Base-by-base conservation (phyloP, 371 early-diverging fungal species). In the Gilbertella persicaria region DNA sequence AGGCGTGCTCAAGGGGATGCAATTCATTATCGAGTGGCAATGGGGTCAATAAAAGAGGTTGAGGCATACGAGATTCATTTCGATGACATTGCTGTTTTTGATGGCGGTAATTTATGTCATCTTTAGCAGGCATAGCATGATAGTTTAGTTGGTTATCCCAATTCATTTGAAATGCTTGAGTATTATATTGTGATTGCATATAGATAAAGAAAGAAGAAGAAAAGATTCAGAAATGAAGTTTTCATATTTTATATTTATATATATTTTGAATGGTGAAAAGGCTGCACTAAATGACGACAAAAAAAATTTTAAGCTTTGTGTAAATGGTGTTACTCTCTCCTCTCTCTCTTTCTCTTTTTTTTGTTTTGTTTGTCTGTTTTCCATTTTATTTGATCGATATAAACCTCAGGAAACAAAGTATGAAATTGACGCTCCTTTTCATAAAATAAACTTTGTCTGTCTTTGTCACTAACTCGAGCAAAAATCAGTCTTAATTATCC, bases 211-310 rank as follows among this genome's bases (percentile, higher is more conserved):
- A 44, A 21, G 23, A 24, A 45, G 42, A 43, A 44, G 25, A 25
- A 55, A 21, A 14, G 5, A 24, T 21, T 12, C 19, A 29, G 40
- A 39, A 20, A 45, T 37, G 6, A 26, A 45, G 16, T 41, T 37
- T 23, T 46, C 3, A 50, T 35, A 23, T n/a, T 49, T 37, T 37
- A 50, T 29, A 50, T 44, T n/a, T 12, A 28, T 33, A 47, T 42
- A 38, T 36, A 21, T 26, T 40, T 39, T 50, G 33, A 45, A 55
- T 60, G 50, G 55, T 60, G 55, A 54, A 55, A 60, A 44, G 39
- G 28, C 10, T 24, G 33, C 20, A 14, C 28, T 29, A 37, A 48
- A 59, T 59, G 53, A 37, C 59, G 59, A 53, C 47, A 33, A 28
- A 45, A 39, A 33, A n/a, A n/a, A n/a, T n/a, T n/a, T n/a, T n/a